Evolutionary conservation across 202 grass and related monocot species (phyloP).

Genomic region (Setaria italica): DNA sequence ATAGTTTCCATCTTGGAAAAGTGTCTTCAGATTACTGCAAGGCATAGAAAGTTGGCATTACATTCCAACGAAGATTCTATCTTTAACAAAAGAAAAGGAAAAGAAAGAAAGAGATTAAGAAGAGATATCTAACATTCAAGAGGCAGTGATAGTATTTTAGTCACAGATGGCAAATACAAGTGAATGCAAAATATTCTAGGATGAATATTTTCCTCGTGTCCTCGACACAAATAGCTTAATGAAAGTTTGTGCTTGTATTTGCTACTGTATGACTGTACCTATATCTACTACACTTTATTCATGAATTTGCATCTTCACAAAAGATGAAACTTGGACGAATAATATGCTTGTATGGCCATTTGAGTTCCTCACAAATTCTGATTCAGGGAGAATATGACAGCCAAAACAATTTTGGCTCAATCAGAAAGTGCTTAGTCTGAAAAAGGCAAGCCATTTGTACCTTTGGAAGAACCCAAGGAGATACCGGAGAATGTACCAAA

Average conservation of each 20-base stretch:
- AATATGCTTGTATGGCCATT: neutral
- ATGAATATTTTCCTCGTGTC: neutral
- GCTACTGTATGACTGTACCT: slow-evolving; percentile 7
- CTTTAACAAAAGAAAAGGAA: neutral
- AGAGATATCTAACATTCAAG: neutral
- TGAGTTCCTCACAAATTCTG: slow-evolving; percentile 8
- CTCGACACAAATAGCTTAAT: neutral
- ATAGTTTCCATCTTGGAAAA: slow-evolving; percentile 56
- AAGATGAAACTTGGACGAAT: neutral
- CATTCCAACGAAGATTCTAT: neutral
- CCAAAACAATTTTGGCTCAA: slow-evolving; percentile 9
- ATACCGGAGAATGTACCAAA: slow-evolving; percentile 68
- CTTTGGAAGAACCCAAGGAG: slow-evolving; percentile 59
- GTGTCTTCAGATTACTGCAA: slow-evolving; percentile 58
- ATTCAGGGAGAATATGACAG: slow-evolving; percentile 8
- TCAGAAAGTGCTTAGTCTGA: slow-evolving; percentile 9
- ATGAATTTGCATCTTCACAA: slow-evolving; percentile 8
- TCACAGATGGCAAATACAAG: neutral
- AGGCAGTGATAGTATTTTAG: neutral
- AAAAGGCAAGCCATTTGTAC: slow-evolving; percentile 34
- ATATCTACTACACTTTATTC: slow-evolving; percentile 9
- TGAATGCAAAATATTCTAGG: neutral
- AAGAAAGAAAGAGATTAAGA: neutral
- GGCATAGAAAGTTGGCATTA: slow-evolving; percentile 6
- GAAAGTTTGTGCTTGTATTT: slow-evolving; percentile 8